These are phyloP conservation scores for Vaccinium macrocarpon DNA, from an alignment of 148 eudicot genomes.

Conservation along the genomic window DNA sequence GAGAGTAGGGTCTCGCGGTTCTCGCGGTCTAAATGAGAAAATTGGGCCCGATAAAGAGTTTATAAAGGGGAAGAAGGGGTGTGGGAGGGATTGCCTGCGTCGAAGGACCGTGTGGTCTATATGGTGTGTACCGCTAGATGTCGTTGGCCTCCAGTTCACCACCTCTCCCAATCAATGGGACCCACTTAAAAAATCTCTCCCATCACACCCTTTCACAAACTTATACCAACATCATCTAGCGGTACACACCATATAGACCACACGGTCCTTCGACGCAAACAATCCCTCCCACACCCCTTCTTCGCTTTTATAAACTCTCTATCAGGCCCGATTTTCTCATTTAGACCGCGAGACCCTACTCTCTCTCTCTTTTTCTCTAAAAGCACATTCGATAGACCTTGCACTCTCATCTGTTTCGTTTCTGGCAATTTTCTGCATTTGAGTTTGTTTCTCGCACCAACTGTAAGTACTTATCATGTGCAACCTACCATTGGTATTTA, in stretches of 20 bases:
- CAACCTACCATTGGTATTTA: not conserved
- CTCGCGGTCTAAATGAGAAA: not conserved
- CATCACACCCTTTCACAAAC: not conserved
- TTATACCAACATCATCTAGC: not conserved
- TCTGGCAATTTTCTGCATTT: not conserved
- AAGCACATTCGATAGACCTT: not conserved
- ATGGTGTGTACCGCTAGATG: not conserved
- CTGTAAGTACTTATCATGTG: conserved; percentile 13
- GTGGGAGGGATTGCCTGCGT: not conserved
- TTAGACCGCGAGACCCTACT: not conserved
- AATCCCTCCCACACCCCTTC: not conserved
- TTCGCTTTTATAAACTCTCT: not conserved
- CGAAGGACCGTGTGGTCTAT: not conserved
- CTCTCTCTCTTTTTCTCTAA: not conserved
- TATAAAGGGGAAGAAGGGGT: not conserved
- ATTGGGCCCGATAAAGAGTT: not conserved
- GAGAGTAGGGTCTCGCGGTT: too few relatives aligned
- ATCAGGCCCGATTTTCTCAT: not conserved
- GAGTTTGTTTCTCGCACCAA: not conserved
- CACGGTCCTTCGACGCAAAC: not conserved
- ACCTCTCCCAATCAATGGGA: not conserved
- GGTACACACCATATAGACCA: not conserved
- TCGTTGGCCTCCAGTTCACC: not conserved
- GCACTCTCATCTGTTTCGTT: not conserved
- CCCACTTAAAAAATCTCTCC: conserved; percentile 7